Evolutionary conservation across 768 basidiomycete species (phyloP).

Genomic region (Fomitopsis pulvina): DNA sequence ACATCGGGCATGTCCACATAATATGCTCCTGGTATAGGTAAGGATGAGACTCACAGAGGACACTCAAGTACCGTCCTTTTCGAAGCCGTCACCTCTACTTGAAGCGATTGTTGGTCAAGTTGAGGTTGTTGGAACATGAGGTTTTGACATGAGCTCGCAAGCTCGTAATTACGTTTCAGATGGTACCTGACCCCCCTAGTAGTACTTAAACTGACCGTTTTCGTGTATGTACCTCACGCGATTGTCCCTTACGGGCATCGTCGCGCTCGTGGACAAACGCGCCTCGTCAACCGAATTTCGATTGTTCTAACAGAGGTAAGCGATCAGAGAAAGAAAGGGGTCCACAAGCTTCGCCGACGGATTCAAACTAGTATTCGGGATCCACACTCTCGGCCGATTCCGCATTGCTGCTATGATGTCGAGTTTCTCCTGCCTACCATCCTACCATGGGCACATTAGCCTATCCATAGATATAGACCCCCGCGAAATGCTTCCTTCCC

Average conservation of each 20-base stretch:
- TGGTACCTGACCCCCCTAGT: no score
- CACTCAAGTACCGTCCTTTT: conserved; percentile 38
- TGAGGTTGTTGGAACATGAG: no score
- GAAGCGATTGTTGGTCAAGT: conserved; percentile 39
- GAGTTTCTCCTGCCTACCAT: conserved; percentile 43
- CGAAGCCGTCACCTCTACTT: conserved; percentile 27
- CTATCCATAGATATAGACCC: conserved; percentile 37
- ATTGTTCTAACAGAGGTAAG: no score
- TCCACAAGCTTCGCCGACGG: no score
- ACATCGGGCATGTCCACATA: neutral
- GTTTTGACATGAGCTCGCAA: no score
- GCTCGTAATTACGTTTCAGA: no score
- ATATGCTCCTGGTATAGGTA: neutral
- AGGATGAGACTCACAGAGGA: conserved; percentile 4
- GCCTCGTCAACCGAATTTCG: no score
- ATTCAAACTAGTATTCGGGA: conserved; percentile 43
- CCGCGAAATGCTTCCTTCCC: conserved; percentile 33
- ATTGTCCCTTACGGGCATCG: conserved; percentile 5
- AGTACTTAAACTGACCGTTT: no score
- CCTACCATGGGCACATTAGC: conserved; percentile 30
- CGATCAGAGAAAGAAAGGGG: no score
- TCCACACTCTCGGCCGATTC: conserved; percentile 27
- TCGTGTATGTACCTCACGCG: no score
- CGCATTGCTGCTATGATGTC: conserved; percentile 36
- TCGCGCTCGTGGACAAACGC: conserved; percentile 12